Evolutionary conservation across 164 flowering plant genomes (phyloP), one percentile per base, ranked within the genome.

Genomic region (Magnolia changhungtana): DNA sequence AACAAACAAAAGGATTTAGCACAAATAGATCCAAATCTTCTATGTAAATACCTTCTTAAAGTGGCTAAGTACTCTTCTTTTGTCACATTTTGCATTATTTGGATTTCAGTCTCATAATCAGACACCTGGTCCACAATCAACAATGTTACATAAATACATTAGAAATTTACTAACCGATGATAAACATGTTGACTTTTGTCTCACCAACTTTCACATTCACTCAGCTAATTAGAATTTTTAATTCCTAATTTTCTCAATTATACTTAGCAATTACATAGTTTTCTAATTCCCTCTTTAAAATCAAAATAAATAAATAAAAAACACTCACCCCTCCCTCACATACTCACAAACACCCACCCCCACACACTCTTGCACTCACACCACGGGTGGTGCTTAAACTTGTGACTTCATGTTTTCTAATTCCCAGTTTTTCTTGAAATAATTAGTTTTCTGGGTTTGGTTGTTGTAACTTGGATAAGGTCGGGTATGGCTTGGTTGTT

Each of bases 41-140:
- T 21, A 16, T 27, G 23, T 45, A 31, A 18, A 45, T 79, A 87
- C 90, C 91, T 88, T 85, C 90, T 82, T 72, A 89, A 76, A 59
- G 89, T 80, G 58, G 90, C 92, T 21, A 89, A 75, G 69, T 89
- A 88, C 74, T 89, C 91, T 74, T 88, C 92, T 78, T 79, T 87
- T 3, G 90, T 79, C 8, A 85, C 66, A 50, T 66, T 83, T 27
- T 81, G 82, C 92, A 89, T 88, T 31, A 83, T 74, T 76, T 89
- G 83, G 50, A 87, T 75, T 75, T 87, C 92, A 72, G 84, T 82
- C 69, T 80, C 86, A 71, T 89, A 88, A 31, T 86, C 87, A 10
- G 84, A 74, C 21, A 83, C 85, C 92, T 89, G 78, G 29, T 27
- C 29, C 51, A 75, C 14, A 19, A 52, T 71, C 16, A 20, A 20